Conservation (phyloP, 164 flowering plant species). For the Macadamia integrifolia region DNA sequence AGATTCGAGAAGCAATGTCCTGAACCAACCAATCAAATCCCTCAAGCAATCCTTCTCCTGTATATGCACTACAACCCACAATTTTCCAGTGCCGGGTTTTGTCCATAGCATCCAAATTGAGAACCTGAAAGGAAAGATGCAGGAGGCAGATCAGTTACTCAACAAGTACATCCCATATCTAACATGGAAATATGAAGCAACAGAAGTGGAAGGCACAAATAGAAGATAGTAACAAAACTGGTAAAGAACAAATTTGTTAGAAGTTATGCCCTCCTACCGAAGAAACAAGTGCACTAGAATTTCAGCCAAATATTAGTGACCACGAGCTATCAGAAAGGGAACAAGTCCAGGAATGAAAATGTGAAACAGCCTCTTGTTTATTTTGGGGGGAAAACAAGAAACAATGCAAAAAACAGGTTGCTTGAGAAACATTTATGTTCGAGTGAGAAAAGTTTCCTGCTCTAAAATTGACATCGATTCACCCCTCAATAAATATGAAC, state of each 20-base stretch:
- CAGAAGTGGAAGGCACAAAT: neutral
- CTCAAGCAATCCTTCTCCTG: conserved; percentile 91
- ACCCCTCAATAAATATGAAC: too few species aligned
- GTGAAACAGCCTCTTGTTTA: too few species aligned
- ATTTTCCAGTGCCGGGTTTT: conserved; percentile 90
- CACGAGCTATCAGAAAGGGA: too few species aligned
- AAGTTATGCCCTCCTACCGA: too few species aligned
- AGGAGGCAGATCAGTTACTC: neutral
- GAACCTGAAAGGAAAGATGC: conserved; percentile 41
- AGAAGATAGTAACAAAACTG: neutral
- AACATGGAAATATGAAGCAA: neutral
- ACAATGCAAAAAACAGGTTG: too few species aligned
- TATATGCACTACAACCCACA: conserved; percentile 91
- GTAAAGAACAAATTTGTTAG: neutral
- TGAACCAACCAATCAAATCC: conserved; percentile 98
- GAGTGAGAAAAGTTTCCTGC: too few species aligned
- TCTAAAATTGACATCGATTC: too few species aligned
- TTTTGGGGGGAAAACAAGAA: too few species aligned
- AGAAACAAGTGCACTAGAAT: too few species aligned
- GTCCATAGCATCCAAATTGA: conserved; percentile 88
- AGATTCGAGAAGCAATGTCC: conserved; percentile 91
- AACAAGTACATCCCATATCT: neutral
- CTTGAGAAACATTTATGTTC: too few species aligned
- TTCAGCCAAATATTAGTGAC: too few species aligned
- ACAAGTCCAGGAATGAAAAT: too few species aligned